Base-by-base conservation (phyloP, 1,284 basidiomycete species). In the Mycosarcoma maydis region DNA sequence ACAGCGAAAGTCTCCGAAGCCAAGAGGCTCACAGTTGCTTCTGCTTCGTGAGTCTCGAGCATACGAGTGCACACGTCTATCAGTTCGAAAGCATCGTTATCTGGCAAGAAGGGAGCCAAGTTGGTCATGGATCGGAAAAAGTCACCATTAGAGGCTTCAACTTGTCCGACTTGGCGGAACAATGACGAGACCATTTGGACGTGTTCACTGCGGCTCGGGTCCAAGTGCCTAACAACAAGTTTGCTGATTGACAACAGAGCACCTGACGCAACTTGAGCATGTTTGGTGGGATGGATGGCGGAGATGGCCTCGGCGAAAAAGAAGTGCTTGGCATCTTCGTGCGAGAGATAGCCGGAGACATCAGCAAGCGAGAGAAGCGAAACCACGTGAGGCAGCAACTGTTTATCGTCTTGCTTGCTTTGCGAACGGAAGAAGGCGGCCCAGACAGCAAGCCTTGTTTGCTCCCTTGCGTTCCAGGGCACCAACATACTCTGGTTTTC, bases 361-460 rank as follows among this genome's bases (percentile, higher is more conserved):
- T 58, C 61, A 8, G 38, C 61, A 10, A 51, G 29, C 4, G 50
- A 43, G n/a, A 65, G 29, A 9, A 58, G 43, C 3, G 61, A 58
- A 9, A 14, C 4, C 11, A 37, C 33, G 9, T 67, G 57, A 3
- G 36, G 20, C 8, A 39, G 20, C 1, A 23, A n/a, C 3, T 37
- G 2, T 1, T 36, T 30, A 2, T 29, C 36, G 10, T 44, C 26
- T 7, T 40, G n/a, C 19, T 10, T n/a, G n/a, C 34, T 17, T 16
- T 42, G 32, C 6, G 46, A 37, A 10, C 66, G 51, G n/a, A 5
- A 9, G 6, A 71, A 17, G 26, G 68, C 68, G 0, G 33, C 40
- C 53, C 48, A 51, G 14, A 65, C 29, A 4, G 62, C 57, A 2
- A 71, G 53, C 6, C 61, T 48, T 11, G 36, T 26, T 19, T 57